Base-by-base conservation (phyloP, 2,329 filamentous ascomycete genomes). In the Colletotrichum ledebouriae region DNA sequence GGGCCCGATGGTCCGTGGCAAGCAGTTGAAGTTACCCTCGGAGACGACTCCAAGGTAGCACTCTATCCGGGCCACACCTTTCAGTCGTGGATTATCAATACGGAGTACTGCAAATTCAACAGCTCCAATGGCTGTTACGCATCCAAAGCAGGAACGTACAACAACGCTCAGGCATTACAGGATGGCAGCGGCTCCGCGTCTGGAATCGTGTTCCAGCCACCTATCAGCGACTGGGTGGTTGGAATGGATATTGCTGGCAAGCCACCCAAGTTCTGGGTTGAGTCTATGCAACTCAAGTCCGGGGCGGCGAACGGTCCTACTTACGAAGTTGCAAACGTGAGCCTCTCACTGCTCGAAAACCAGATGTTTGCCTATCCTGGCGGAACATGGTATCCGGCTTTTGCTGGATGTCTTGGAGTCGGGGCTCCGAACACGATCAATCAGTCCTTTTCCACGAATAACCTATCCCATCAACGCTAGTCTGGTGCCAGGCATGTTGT, bases 1-100 rank as follows among this genome's bases (percentile, higher is more conserved):
- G 78, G 77, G 3, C 77, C 77, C 10, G 78, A 80, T 29, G 78
- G 78, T 5, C 78, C 78, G 6, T 79, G 78, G 77, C 73, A 73
- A 9, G 76, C 76, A 6, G 68, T 78, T 20, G 71, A 74, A 33
- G 71, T 76, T 17, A 74, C 64, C 7, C 9, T 76, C 17, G 73
- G 73, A 29, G 59, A 20, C 17, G 61, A 71, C 44, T 71, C 74
- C 22, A 72, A 61, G 22, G 71, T 78, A 62, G 65, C 73, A 13
- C 41, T 79, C 25, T 78, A 73, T 59, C 76, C 77, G 2, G 77
- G 76, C 15, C 70, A 70, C 2, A 74, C 76, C 29, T 78, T 69
- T 41, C 69, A 75, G 37, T 73, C 63, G 2, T 77, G 71, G 52
- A 39, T 78, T 49, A 72, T 76, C 13, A 74, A 71, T 1, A 76